A percentile compares a stretch with the other conserved stretches of the same genome.
phyloP scores from a whole-genome alignment of 345 rosid genomes.

The Cardiospermum halicacabum region DNA sequence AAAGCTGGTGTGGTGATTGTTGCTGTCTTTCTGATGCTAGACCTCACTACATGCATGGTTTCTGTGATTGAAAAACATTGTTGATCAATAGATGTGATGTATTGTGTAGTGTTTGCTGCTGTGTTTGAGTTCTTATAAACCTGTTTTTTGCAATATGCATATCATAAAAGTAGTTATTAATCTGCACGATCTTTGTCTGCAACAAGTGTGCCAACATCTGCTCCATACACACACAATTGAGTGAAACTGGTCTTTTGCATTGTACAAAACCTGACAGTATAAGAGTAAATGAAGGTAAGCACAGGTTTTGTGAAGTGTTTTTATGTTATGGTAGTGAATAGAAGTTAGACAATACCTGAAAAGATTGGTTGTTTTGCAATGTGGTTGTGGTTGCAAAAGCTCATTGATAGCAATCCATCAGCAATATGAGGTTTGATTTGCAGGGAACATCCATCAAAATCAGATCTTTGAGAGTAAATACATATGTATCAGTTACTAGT shows the following conservation, averaged over 20 bases:
- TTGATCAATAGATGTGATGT: conserved; percentile 5
- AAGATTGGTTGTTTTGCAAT: conserved; percentile 27
- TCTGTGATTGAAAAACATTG: conserved; percentile 21
- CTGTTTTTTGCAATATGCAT: not conserved
- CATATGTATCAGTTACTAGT: conserved; percentile 6
- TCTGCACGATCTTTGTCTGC: conserved; percentile 37
- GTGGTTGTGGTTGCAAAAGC: conserved; percentile 26
- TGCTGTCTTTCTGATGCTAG: conserved; percentile 37
- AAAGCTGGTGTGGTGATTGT: conserved; percentile 46
- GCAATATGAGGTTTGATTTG: conserved; percentile 23
- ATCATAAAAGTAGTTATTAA: conserved; percentile 15
- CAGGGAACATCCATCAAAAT: conserved; percentile 35
- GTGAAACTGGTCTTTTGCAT: conserved; percentile 35
- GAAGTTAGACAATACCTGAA: conserved; percentile 23
- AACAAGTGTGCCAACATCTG: conserved; percentile 31
- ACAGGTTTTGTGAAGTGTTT: too few relatives aligned
- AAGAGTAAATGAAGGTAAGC: conserved; percentile 15
- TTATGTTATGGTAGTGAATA: too few relatives aligned
- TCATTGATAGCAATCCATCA: conserved; percentile 37
- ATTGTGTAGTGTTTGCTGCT: not conserved
- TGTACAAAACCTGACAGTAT: conserved; percentile 50
- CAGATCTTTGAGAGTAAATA: not conserved
- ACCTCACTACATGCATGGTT: conserved; percentile 42
- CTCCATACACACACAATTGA: conserved; percentile 45
- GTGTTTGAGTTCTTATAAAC: not conserved